These are phyloP conservation scores for Madurella fahalii DNA, from an alignment of 2,329 filamentous ascomycete species.

Conservation along the genomic window DNA sequence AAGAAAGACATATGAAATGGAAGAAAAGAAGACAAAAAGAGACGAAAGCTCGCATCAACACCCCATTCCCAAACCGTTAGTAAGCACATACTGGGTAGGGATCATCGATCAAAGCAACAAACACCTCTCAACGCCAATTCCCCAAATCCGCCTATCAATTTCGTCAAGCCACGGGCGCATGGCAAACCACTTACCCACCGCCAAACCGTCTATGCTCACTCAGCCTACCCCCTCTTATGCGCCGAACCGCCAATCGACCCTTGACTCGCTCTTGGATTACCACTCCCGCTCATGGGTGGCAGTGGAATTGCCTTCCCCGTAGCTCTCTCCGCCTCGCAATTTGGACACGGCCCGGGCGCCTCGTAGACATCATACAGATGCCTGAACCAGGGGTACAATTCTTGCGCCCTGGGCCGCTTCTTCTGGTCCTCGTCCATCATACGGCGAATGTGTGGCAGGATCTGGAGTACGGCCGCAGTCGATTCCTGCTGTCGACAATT, in stretches of 20 bases:
- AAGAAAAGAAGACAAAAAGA: no score
- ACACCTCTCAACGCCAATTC: no score
- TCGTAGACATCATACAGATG: slow-evolving; percentile 23
- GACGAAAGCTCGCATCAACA: no score
- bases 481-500: slow-evolving; percentile 6
- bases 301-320: slow-evolving; percentile 8
- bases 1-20: no score
- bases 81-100: no score
- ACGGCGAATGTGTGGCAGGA: slow-evolving; percentile 19
- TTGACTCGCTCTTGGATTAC: not conserved
- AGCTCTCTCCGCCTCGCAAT: slow-evolving; percentile 23
- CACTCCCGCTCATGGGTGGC: not conserved
- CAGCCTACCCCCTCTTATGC: no score
- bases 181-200: no score
- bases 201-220: no score
- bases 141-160: no score
- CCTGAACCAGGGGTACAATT: slow-evolving; percentile 24
- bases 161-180: no score
- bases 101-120: no score
- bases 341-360: slow-evolving; percentile 17
- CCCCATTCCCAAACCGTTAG: no score
- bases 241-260: not conserved
- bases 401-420: slow-evolving; percentile 20
- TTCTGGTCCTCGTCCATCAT: slow-evolving; percentile 24
- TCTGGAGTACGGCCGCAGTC: slow-evolving; percentile 15